Base-by-base conservation (phyloP, 139 green algal species). In the Chlamydomonas asymmetrica region DNA sequence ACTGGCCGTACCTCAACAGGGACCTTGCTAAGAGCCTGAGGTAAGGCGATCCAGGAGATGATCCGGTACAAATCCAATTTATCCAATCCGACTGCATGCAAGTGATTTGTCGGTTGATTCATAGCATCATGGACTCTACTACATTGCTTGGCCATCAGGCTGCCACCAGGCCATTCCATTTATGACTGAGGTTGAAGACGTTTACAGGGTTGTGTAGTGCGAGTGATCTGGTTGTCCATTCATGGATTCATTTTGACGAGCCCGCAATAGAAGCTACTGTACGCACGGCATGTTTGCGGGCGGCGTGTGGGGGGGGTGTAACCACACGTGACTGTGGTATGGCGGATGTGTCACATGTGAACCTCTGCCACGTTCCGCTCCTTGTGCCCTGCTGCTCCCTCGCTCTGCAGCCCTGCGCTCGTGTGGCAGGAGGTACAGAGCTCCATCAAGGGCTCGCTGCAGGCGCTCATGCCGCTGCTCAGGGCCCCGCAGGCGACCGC, bases 351-450 rank as follows among this genome's bases (percentile, higher is more conserved):
- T 52, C 10, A 64, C 57, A 38, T n/a, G 6, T 6, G 22, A 13
- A 9, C 16, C 20, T 9, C 16, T n/a, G n/a, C 7, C 13, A 1
- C 25, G 66, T n/a, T n/a, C n/a, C n/a, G n/a, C n/a, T n/a, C n/a
- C n/a, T n/a, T n/a, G n/a, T n/a, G n/a, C n/a, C n/a, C n/a, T n/a
- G n/a, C n/a, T n/a, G n/a, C n/a, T n/a, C n/a, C n/a, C n/a, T n/a
- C n/a, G n/a, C n/a, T n/a, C 67, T 65, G 67, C 25, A n/a, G 68
- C 45, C 59, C 78, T 1, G 65, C 85, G 1, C 63, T 83, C 31
- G 72, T 87, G 5, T 90, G 64, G 64, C 72, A 64, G 0, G 85
- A 89, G 61, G 77, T 90, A 9, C 62, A 84, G 56, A 85, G 66
- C 2, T 4, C 37, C 71, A 87, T 90, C 82, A 87, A 87, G 73